These are phyloP conservation scores for Backusella luteola DNA, from an alignment of 192 early-diverging fungal species.

Conservation along the genomic window DNA sequence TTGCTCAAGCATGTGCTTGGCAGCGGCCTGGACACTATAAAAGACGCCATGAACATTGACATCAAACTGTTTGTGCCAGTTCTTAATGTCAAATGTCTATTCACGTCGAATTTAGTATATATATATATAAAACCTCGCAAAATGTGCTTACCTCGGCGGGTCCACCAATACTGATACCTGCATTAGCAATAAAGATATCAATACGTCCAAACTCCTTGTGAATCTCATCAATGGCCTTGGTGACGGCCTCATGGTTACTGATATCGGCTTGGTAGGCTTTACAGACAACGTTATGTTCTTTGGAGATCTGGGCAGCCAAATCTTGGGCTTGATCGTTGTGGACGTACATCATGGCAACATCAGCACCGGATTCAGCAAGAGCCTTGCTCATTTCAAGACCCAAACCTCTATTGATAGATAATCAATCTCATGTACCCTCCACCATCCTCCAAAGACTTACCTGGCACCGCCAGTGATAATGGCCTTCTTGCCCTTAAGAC, in stretches of 20 bases:
- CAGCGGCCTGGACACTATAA: slow-evolving; percentile 31
- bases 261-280: slow-evolving; percentile 35
- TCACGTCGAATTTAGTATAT: neutral
- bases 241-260: slow-evolving; percentile 20
- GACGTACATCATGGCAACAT: slow-evolving; percentile 38
- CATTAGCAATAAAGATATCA: slow-evolving; percentile 38
- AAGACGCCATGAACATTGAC: slow-evolving; percentile 40
- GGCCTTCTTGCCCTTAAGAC: slow-evolving; percentile 33
- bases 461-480: slow-evolving; percentile 34
- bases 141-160: slow-evolving; percentile 23
- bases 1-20: slow-evolving; percentile 26
- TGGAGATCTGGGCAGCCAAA: slow-evolving; percentile 21
- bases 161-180: slow-evolving; percentile 30
- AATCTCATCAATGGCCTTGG: slow-evolving; percentile 21
- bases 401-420: slow-evolving; percentile 18
- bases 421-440: no score
- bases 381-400: slow-evolving; percentile 35
- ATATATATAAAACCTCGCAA: neutral
- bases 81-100: slow-evolving; percentile 26
- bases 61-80: slow-evolving; percentile 30
- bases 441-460: neutral
- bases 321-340: slow-evolving; percentile 30
- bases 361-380: slow-evolving; percentile 33
- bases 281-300: slow-evolving; percentile 20
- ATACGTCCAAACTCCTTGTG: slow-evolving; percentile 32